phyloP scores from a whole-genome alignment of 495 filamentous ascomycete species.

The Collariella sp. region DNA sequence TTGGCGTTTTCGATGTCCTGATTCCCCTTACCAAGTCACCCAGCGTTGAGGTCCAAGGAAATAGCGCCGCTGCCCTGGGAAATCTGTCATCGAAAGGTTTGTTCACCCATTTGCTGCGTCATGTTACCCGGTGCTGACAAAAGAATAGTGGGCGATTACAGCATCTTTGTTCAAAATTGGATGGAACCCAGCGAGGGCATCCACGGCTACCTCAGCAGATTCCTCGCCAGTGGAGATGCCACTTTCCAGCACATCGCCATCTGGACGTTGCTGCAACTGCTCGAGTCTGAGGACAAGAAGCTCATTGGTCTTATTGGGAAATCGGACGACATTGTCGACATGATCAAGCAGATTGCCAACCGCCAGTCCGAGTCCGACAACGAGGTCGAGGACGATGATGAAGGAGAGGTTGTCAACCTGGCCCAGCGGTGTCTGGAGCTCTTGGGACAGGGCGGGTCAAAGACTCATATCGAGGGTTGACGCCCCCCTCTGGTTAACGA shows the following conservation, averaged over 20 bases:
- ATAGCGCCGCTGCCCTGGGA: conserved; percentile 90
- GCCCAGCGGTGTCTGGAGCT: conserved; percentile 84
- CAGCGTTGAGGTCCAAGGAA: conserved; percentile 96
- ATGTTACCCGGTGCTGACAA: neutral
- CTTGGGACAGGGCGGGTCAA: conserved; percentile 52
- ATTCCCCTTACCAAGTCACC: conserved; percentile 91
- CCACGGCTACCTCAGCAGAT: conserved; percentile 86
- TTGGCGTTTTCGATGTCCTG: conserved; percentile 93
- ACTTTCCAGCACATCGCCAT: conserved; percentile 99
- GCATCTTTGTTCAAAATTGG: conserved; percentile 92
- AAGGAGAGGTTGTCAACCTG: conserved; percentile 86
- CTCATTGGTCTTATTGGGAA: conserved; percentile 78
- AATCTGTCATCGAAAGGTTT: conserved; percentile 96
- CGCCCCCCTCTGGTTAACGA: neutral
- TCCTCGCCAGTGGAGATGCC: conserved; percentile 86
- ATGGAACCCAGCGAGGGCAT: conserved; percentile 85
- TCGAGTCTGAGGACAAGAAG: conserved; percentile 85
- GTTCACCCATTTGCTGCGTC: conserved; percentile 9
- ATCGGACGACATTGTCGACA: conserved; percentile 77
- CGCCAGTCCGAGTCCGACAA: conserved; percentile 85
- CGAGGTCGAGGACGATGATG: conserved; percentile 76
- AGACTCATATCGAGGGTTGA: conserved; percentile 50
- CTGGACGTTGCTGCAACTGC: conserved; percentile 90
- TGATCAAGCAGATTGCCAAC: conserved; percentile 85
- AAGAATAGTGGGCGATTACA: conserved; percentile 79